A percentile compares a stretch with the other conserved stretches of the same genome.
Conservation (phyloP, 495 filamentous ascomycete species). For the Cairneyella variabilis region DNA sequence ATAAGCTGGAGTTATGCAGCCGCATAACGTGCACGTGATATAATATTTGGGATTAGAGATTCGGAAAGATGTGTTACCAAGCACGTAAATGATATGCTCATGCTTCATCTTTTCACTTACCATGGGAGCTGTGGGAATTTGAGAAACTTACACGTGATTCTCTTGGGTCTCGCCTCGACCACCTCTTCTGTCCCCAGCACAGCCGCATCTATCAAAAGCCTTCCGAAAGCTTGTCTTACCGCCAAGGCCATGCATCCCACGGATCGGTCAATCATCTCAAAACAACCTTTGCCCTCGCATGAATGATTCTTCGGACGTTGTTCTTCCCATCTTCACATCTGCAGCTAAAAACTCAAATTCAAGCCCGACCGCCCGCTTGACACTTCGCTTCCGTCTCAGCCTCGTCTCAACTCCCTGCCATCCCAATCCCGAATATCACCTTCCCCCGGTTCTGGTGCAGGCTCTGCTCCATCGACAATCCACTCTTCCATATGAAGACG, state of each 20-base stretch:
- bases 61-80: not conserved
- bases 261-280: constrained; percentile 10
- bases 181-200: not conserved
- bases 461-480: not conserved
- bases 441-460: not conserved
- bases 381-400: constrained; percentile 14
- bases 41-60: not conserved
- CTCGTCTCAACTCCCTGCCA: constrained; percentile 12
- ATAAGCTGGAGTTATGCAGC: not conserved
- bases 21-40: not conserved
- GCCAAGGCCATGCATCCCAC: not conserved
- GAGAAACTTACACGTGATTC: not conserved
- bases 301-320: constrained; percentile 6
- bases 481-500: not conserved
- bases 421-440: not conserved
- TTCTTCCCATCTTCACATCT: no score
- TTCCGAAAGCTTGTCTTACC: no score
- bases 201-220: not conserved
- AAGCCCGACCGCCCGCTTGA: not conserved
- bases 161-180: not conserved
- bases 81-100: no score
- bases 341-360: not conserved
- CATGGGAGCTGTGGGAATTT: not conserved
- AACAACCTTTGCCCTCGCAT: constrained; percentile 8
- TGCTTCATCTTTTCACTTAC: not conserved